phyloP scores from a whole-genome alignment of 371 early-diverging fungal genomes.

The Apophysomyces variabilis region DNA sequence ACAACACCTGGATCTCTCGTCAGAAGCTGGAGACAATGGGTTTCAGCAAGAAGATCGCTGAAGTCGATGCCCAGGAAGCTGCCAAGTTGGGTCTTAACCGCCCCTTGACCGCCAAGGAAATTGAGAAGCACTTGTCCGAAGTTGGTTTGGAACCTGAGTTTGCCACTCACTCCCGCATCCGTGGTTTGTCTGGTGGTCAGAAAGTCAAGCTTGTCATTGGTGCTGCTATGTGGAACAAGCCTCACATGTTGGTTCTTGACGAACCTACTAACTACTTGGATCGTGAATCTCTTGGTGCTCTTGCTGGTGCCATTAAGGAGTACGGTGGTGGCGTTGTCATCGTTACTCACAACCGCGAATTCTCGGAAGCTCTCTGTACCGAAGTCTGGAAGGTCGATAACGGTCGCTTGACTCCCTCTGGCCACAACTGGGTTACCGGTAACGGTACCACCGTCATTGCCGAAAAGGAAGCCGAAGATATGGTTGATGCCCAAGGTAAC shows the following conservation, averaged over 20 bases:
- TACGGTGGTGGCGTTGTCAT: constrained; percentile 80
- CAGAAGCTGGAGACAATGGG: constrained; percentile 73
- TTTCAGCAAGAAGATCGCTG: constrained; percentile 68
- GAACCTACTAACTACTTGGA: constrained; percentile 89
- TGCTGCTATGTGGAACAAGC: constrained; percentile 84
- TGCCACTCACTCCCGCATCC: constrained; percentile 82
- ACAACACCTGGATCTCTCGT: constrained; percentile 74
- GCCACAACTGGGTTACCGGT: constrained; percentile 58
- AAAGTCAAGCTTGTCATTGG: constrained; percentile 90
- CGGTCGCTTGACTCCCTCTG: constrained; percentile 58
- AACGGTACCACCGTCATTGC: constrained; percentile 43
- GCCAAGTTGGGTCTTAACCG: constrained; percentile 67
- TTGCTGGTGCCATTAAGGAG: constrained; percentile 67
- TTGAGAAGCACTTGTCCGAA: constrained; percentile 72
- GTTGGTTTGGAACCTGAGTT: constrained; percentile 74
- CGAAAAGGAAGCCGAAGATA: constrained; percentile 46
- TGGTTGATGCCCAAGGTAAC: constrained; percentile 53
- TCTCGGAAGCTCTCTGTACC: constrained; percentile 69
- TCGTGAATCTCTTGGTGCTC: constrained; percentile 76
- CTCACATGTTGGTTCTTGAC: constrained; percentile 88
- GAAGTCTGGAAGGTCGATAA: constrained; percentile 79
- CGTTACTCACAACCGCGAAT: constrained; percentile 77
- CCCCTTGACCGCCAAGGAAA: constrained; percentile 66
- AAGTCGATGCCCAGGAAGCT: constrained; percentile 69
- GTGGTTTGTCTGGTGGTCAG: constrained; percentile 90